A percentile compares a stretch with the other conserved stretches of the same genome.
Conservation (phyloP, 495 filamentous ascomycete genomes). For the Sabuloglossum arenarium region DNA sequence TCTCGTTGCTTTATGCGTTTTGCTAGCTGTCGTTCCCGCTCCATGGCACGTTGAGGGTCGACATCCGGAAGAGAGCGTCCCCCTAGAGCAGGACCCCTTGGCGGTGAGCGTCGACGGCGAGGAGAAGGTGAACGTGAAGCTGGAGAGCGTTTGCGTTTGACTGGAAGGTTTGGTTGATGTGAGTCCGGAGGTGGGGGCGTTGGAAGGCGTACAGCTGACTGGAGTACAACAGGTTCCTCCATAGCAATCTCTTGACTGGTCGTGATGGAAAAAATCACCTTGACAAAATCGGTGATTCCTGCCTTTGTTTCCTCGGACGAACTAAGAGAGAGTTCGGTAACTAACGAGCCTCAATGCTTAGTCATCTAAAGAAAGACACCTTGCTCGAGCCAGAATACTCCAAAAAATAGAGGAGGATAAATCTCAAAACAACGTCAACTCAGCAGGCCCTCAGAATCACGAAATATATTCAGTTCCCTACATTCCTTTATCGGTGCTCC, state of each 20-base stretch:
- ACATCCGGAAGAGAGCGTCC: conserved; percentile 25
- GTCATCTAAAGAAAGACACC: not conserved
- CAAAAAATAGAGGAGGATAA: not conserved
- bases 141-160: conserved; percentile 38
- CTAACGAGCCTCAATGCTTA: not conserved
- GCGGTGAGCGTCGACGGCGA: conserved; percentile 36
- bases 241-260: conserved; percentile 13
- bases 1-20: conserved; percentile 37
- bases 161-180: conserved; percentile 24
- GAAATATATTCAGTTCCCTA: not conserved
- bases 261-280: not conserved
- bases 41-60: conserved; percentile 33
- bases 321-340: conserved; percentile 7
- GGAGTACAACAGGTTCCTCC: conserved; percentile 30
- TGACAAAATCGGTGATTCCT: not conserved
- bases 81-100: conserved; percentile 20
- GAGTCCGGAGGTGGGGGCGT: conserved; percentile 36
- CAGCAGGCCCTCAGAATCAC: not conserved
- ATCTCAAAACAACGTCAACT: not conserved
- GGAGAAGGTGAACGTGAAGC: conserved; percentile 43
- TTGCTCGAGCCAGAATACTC: not conserved
- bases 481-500: not conserved
- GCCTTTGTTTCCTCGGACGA: not conserved
- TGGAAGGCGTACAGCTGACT: conserved; percentile 47
- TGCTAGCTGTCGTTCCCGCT: conserved; percentile 40